Evolutionary conservation across 768 basidiomycete species (phyloP), one percentile per base, ranked within the genome.

Genomic region (Coprinellus aureogranulatus): DNA sequence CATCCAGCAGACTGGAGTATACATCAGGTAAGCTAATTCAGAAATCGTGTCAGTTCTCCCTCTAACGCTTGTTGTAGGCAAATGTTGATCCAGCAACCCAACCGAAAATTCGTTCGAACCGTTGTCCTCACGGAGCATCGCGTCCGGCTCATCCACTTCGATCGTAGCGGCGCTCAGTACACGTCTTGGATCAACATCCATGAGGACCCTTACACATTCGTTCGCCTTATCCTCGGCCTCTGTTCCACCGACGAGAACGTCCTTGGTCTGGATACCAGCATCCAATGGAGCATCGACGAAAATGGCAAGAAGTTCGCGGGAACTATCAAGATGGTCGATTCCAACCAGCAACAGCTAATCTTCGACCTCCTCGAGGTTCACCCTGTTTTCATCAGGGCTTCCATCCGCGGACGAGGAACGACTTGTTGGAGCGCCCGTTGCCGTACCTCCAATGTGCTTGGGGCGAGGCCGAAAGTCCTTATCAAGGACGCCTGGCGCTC

Each of bases 121-220:
- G 22, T 58, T 12, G 14, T 58, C 27, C 3, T 58, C n/a, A 52
- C 49, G 2, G 28, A 46, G 27, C 34, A 31, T 11, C 48, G 14
- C 18, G 20, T 49, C n/a, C 49, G 49, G 2, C 42, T 52, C 11
- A n/a, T 58, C 12, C 56, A 58, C 16, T 58, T 42, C 27, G 56
- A 58, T 28, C 37, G 56, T n/a, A 44, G 49, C 49, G 56, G 56
- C 11, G 25, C 16, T 3, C 25, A 58, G 28, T 46, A 52, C 40
- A 18, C 49, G 4, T 3, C 16, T 2, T 26, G 12, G 25, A 16
- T 52, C 50, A 37, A 58, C 28, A 14, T 58, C 18, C 56, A 58
- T 41, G 18, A 52, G n/a, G 49, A 58, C 20, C 16, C 50, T 10
- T 16, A 22, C 12, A 37, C 34, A 6, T 58, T 58, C 26, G 26